These are phyloP conservation scores for Clavariopsis aquatica DNA, from an alignment of 495 filamentous ascomycete species.

Conservation along the genomic window DNA sequence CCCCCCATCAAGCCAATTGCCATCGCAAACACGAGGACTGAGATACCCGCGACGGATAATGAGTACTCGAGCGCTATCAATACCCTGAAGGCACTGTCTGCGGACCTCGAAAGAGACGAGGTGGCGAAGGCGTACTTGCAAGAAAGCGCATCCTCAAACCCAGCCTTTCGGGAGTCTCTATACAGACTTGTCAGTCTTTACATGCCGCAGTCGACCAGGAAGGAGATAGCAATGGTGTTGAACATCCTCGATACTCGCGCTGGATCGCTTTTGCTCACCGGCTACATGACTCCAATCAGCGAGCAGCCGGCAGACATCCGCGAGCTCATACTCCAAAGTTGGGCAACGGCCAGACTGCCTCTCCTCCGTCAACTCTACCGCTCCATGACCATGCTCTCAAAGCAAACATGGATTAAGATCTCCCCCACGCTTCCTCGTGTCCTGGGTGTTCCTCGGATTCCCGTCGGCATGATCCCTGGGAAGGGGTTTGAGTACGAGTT, in stretches of 20 bases:
- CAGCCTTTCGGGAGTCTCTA: slow-evolving; percentile 37
- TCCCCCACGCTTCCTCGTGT: slow-evolving; percentile 59
- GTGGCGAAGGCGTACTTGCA: slow-evolving; percentile 35
- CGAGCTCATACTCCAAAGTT: slow-evolving; percentile 40
- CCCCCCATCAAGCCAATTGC: slow-evolving; percentile 36
- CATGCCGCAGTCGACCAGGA: slow-evolving; percentile 34
- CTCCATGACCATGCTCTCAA: slow-evolving; percentile 39
- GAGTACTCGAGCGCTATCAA: slow-evolving; percentile 35
- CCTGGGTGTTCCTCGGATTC: slow-evolving; percentile 63
- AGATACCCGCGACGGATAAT: slow-evolving; percentile 36
- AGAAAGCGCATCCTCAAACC: slow-evolving; percentile 38
- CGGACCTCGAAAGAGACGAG: slow-evolving; percentile 22
- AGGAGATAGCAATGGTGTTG: slow-evolving; percentile 35
- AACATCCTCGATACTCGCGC: slow-evolving; percentile 41
- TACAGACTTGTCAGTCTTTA: slow-evolving; percentile 27
- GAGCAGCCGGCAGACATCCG: slow-evolving; percentile 40
- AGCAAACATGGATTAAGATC: slow-evolving; percentile 58
- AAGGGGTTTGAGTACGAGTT: slow-evolving; percentile 60
- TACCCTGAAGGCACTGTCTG: slow-evolving; percentile 24
- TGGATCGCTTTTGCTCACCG: slow-evolving; percentile 42
- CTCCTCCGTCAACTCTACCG: slow-evolving; percentile 37
- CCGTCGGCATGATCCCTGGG: slow-evolving; percentile 60
- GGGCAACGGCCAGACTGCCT: slow-evolving; percentile 39
- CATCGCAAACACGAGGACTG: slow-evolving; percentile 28
- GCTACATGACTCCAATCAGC: slow-evolving; percentile 40